A percentile compares a stretch with the other conserved stretches of the same genome.
Conservation (phyloP, 129 eudicot genomes). For the Pseudognaphalium luteoalbum region DNA sequence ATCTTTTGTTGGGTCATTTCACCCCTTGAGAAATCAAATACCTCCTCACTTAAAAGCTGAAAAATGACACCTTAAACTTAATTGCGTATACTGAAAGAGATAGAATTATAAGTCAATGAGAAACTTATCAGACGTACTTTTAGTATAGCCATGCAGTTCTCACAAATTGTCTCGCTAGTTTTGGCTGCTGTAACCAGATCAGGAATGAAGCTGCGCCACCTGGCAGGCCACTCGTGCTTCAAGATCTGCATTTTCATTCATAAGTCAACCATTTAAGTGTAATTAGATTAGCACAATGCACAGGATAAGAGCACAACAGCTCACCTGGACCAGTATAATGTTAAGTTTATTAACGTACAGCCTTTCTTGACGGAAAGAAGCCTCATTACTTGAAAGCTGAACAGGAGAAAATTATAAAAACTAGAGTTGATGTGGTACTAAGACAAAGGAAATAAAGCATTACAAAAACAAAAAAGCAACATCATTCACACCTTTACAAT, state of each 20-base stretch:
- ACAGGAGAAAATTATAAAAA: not conserved
- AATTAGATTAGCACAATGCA: slow-evolving; percentile 1
- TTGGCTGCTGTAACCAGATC: slow-evolving; percentile 94
- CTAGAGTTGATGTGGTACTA: not conserved
- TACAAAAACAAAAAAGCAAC: not conserved
- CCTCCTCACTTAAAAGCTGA: slow-evolving; percentile 97
- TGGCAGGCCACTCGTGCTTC: slow-evolving; percentile 99
- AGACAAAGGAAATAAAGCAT: not conserved
- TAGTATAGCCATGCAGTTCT: slow-evolving; percentile 97
- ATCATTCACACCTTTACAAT: slow-evolving; percentile 72
- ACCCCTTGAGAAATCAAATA: slow-evolving; percentile 98
- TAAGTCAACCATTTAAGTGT: slow-evolving; percentile 21
- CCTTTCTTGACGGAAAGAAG: slow-evolving; percentile 88
- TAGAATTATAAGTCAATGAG: not conserved
- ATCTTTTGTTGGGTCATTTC: slow-evolving; percentile 99
- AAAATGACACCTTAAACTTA: slow-evolving; percentile 5
- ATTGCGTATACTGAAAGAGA: not conserved
- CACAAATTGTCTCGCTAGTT: slow-evolving; percentile 95
- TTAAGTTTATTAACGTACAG: slow-evolving; percentile 88
- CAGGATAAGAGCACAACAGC: not conserved
- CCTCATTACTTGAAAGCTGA: slow-evolving; percentile 92
- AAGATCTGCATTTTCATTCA: slow-evolving; percentile 51
- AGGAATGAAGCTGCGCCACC: slow-evolving; percentile 91
- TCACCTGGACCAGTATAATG: slow-evolving; percentile 92
- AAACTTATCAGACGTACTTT: slow-evolving; percentile 48